Evolutionary conservation across 805 yeast species (phyloP), one percentile per base, ranked within the genome.

Genomic region (Kuraishia cidri): DNA sequence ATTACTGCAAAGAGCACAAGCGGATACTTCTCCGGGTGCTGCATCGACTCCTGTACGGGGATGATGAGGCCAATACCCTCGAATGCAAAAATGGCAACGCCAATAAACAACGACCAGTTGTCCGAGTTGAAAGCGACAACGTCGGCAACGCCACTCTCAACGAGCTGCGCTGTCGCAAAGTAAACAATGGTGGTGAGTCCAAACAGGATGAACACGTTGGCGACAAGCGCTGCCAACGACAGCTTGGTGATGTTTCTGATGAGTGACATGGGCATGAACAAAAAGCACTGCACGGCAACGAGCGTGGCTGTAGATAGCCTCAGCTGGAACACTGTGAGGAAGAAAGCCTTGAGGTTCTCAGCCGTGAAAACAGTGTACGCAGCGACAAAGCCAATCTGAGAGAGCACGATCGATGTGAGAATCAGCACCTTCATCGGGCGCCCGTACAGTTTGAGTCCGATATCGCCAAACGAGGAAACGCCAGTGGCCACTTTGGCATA

Each of bases 51-150:
- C 46, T 82, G 86, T 33, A 83, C 79, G 0, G 94, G 94, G 16
- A 83, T 78, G 31, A 83, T 79, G 30, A 83, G 60, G 0, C 94
- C 92, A 36, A 83, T 81, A 1, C 94, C 94, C 57, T 83, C 94
- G 48, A 81, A 83, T n/a, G 92, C 86, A 60, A 83, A 83, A 20
- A 83, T 82, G 2, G 90, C 88, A 5, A 83, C 84, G 6, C 94
- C 94, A 32, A 82, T 75, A 47, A 82, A 82, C 30, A 83, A 55
- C 0, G 90, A 73, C 66, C 84, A 82, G 32, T 66, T 66, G 4
- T 66, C 60, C 20, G 59, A 39, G 50, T 81, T 81, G 56, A 81
- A 69, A 22, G 55, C 52, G 15, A 62, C 60, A 21, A 81, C 62
- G 3, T 71, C 75, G 1, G 76, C 76, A 1, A 67, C 52, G 3